A percentile compares a stretch with the other conserved stretches of the same genome.
These are phyloP conservation scores for Fusarium bulbicola DNA, from an alignment of 2,329 filamentous ascomycete genomes.

Conservation along the genomic window DNA sequence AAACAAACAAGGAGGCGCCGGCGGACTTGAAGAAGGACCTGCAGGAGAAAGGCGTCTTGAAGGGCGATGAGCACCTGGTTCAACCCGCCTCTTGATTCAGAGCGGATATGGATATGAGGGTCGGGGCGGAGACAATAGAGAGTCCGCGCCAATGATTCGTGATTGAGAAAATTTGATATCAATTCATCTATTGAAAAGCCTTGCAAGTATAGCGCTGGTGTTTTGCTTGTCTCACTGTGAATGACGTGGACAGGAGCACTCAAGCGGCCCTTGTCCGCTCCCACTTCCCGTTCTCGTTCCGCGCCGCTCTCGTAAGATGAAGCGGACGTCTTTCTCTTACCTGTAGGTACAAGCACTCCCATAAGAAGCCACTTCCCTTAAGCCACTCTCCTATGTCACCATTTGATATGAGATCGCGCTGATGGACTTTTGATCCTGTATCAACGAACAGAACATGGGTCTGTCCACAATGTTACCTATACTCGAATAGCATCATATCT, in stretches of 20 bases:
- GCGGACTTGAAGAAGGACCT: background rate
- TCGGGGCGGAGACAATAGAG: background rate
- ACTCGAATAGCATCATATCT: background rate
- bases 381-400: background rate
- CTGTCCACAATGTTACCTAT: background rate
- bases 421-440: background rate
- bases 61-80: background rate
- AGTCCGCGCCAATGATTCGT: background rate
- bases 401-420: background rate
- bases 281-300: background rate
- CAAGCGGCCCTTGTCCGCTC: background rate
- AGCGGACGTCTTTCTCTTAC: background rate
- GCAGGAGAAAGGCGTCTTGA: background rate
- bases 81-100: background rate
- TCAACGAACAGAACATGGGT: background rate
- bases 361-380: background rate
- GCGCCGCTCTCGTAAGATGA: background rate
- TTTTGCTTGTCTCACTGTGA: background rate
- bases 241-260: background rate
- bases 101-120: no score
- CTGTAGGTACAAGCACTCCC: background rate
- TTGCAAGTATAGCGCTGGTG: no score
- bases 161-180: rapidly evolving
- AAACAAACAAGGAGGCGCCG: background rate
- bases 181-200: background rate